Evolutionary conservation across 148 eudicot genomes (phyloP).

Genomic region (Cornus florida): DNA sequence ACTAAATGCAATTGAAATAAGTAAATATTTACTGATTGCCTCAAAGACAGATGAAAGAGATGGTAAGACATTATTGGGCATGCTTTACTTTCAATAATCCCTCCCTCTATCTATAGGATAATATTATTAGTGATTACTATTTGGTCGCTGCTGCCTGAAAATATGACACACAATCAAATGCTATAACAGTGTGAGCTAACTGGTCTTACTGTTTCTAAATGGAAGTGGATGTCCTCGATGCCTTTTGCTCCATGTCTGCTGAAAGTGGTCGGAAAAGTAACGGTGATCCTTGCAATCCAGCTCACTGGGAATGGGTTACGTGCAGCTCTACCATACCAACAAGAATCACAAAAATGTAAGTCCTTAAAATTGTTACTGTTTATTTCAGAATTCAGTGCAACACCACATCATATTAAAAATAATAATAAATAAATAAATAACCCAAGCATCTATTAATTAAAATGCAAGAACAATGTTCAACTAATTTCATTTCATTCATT

Average conservation of each 20-base stretch:
- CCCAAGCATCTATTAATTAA: neutral
- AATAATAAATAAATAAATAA: no score
- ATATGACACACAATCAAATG: neutral
- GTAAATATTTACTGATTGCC: constrained; percentile 62
- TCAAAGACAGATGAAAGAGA: constrained; percentile 69
- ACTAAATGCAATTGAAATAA: constrained; percentile 82
- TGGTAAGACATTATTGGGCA: constrained; percentile 44
- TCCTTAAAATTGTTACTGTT: constrained; percentile 5
- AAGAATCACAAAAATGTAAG: constrained; percentile 81
- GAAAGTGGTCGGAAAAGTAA: constrained; percentile 36
- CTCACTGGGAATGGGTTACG: constrained; percentile 80
- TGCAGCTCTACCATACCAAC: constrained; percentile 77
- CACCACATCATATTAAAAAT: neutral
- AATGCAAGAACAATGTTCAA: neutral
- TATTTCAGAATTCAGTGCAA: neutral
- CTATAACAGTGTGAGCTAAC: constrained; percentile 14
- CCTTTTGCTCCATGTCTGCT: constrained; percentile 43
- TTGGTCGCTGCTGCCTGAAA: neutral
- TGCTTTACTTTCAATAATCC: neutral
- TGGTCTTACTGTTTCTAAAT: constrained; percentile 26
- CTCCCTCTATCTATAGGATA: neutral
- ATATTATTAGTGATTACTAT: neutral
- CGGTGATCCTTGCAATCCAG: constrained; percentile 93
- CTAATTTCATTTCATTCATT: neutral
- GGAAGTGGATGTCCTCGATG: constrained; percentile 64